phyloP scores from a whole-genome alignment of 2,329 filamentous ascomycete genomes.

The Ophiostoma himal-ulmi region DNA sequence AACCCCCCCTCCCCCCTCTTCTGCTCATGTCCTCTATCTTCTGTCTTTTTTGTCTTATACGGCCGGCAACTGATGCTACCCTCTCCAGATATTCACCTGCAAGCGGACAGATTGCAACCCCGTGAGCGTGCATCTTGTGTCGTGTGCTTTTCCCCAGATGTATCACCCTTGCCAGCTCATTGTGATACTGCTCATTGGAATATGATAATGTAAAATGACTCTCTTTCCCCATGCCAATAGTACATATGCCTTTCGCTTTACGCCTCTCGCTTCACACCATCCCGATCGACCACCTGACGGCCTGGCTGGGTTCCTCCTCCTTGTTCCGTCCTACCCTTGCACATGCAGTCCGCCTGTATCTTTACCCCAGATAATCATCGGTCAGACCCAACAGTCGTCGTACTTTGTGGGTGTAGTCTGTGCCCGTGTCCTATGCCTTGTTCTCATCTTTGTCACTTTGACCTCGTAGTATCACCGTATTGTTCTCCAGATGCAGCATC shows the following conservation, averaged over 20 bases:
- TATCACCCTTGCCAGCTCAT: slow-evolving; percentile 5
- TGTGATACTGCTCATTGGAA: neutral
- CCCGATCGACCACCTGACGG: neutral
- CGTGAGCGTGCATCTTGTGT: neutral
- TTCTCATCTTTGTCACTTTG: neutral
- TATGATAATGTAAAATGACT: neutral
- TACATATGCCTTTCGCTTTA: neutral
- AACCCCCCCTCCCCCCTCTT: too few relatives aligned
- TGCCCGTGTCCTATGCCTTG: neutral
- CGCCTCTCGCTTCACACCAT: neutral
- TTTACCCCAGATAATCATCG: neutral
- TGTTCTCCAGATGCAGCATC: too few relatives aligned
- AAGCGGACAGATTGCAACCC: neutral
- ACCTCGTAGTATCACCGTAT: neutral
- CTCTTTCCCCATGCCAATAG: neutral
- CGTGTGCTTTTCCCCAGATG: neutral
- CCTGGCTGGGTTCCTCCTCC: neutral
- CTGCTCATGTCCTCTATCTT: neutral
- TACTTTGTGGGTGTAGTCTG: neutral
- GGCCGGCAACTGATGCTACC: neutral
- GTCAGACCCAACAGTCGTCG: neutral
- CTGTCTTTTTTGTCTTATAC: neutral
- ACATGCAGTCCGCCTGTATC: neutral
- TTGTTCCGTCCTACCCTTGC: neutral
- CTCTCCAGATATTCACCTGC: neutral